phyloP scores from a whole-genome alignment of 192 early-diverging fungal genomes.

The Chytriomyces hyalinus region DNA sequence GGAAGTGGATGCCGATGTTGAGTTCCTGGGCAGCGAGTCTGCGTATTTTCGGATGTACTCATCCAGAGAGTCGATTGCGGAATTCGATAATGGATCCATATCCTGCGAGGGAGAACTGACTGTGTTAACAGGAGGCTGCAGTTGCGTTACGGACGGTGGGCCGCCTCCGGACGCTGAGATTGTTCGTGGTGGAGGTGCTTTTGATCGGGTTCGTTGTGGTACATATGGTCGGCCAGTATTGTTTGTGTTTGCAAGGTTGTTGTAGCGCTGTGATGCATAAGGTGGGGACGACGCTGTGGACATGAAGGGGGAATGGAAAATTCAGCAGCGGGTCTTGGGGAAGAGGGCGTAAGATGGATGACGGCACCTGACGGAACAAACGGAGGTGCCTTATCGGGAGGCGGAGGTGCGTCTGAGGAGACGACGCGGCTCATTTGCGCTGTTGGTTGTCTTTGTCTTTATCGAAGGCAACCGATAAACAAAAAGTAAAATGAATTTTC shows the following conservation, averaged over 20 bases:
- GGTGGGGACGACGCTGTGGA: no score
- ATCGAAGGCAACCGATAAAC: no score
- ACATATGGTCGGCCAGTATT: neutral
- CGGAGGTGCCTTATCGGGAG: neutral
- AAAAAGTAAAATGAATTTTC: no score
- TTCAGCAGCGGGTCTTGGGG: no score
- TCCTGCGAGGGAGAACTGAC: neutral
- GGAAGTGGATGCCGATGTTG: neutral
- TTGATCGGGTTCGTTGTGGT: neutral
- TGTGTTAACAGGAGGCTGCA: neutral
- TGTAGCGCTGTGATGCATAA: neutral
- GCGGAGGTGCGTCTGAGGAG: neutral
- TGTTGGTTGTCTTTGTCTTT: no score
- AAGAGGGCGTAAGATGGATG: neutral
- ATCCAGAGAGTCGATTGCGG: neutral
- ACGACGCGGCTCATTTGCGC: no score
- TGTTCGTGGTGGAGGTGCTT: neutral
- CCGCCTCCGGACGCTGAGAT: neutral
- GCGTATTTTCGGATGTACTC: neutral
- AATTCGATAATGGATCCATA: neutral
- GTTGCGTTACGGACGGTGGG: neutral
- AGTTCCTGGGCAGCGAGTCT: neutral
- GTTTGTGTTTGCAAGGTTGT: neutral
- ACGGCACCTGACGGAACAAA: neutral
- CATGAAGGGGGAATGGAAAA: no score